phyloP scores from a whole-genome alignment of 805 yeast species.

The Candida khao-thaluensis region DNA sequence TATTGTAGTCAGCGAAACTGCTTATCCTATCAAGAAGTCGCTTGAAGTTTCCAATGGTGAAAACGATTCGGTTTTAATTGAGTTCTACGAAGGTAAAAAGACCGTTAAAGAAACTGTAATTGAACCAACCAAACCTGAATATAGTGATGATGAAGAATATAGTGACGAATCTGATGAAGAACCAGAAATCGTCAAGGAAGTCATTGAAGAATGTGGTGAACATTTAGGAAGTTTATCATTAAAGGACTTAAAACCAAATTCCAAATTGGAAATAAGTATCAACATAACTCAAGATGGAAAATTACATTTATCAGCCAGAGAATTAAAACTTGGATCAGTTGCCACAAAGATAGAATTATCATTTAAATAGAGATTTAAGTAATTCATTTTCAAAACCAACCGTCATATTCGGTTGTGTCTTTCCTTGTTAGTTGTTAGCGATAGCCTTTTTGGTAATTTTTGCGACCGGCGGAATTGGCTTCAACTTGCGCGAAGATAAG shows the following conservation, averaged over 20 bases:
- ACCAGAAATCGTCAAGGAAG: conserved; percentile 81
- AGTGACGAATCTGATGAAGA: conserved; percentile 62
- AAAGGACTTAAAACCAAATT: conserved; percentile 62
- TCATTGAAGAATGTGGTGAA: conserved; percentile 68
- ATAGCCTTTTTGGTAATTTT: conserved; percentile 1
- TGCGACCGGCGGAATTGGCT: too few species aligned
- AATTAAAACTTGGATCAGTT: conserved; percentile 56
- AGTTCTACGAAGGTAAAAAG: conserved; percentile 83
- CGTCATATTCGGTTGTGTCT: too few species aligned
- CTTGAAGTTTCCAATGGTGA: conserved; percentile 61
- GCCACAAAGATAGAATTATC: conserved; percentile 54
- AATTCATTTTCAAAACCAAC: too few species aligned
- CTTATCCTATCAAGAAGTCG: conserved; percentile 84
- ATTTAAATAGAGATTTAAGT: conserved; percentile 4
- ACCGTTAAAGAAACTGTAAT: conserved; percentile 77
- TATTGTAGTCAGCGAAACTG: conserved; percentile 77
- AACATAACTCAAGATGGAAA: conserved; percentile 66
- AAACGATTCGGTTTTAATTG: conserved; percentile 58
- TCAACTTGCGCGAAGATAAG: background rate
- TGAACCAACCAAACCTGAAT: conserved; percentile 52
- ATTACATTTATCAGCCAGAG: conserved; percentile 65
- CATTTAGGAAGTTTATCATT: conserved; percentile 77
- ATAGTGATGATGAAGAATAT: conserved; percentile 49
- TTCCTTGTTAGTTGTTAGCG: too few species aligned
- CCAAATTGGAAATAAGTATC: conserved; percentile 65